Evolutionary conservation across 2,329 filamentous ascomycete species (phyloP), one percentile per base, ranked within the genome.

Genomic region (Fusarium tjaetaba): DNA sequence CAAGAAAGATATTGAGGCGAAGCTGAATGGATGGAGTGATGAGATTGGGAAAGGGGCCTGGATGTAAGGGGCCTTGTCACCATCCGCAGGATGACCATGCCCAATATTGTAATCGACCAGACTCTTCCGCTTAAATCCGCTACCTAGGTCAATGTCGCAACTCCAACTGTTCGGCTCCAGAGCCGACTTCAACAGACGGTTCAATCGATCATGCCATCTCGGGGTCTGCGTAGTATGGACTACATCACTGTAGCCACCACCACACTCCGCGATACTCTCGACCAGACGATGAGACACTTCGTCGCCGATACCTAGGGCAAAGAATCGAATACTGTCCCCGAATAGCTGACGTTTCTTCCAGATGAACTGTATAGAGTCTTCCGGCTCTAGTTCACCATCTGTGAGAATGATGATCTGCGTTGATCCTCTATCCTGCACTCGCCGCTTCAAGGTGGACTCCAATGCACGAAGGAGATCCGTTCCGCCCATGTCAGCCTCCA

Each of bases 151-250:
- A 1, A 61, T 43, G 0, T 36, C 18, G 0, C 36, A 61, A 4
- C 20, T 55, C 58, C 58, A 61, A 0, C 20, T 61, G 14, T 61
- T 34, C 0, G 58, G 58, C 0, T 61, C 46, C 5, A 61, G n/a
- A 0, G 58, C 36, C 0, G 58, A 55, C 0, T 56, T 61, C 4
- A 43, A 3, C 1, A 61, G 1, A 0, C 58, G n/a, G 0, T 55
- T 61, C 10, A 61, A 4, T 0, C 58, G 48, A 11, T 24, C n/a
- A 1, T 55, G 58, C 58, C 58, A 61, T 1, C 24, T 2, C 0
- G 58, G 58, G 1, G 28, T 61, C 5, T 61, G 20, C 0, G 14
- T n/a, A 11, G 38, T 55, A 16, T 55, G 26, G 0, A 61, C 48
- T 5, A 61, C 48, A 16, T 61, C 58, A 2, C 58, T 42, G 20